Evolutionary conservation across 306 rosid species (phyloP).

Genomic region (Cajanus cajan): DNA sequence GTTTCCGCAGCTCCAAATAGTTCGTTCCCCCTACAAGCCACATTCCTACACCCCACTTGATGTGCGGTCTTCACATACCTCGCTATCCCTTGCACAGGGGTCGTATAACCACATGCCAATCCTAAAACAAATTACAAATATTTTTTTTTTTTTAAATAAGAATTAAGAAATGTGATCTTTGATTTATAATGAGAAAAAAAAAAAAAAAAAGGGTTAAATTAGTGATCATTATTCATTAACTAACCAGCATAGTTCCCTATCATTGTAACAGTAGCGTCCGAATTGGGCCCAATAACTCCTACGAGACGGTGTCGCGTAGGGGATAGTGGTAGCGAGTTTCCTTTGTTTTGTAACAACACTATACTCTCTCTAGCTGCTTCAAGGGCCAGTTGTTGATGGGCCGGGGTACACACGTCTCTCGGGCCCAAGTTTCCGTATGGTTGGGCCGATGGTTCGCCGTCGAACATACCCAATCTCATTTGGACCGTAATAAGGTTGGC

Average conservation of each 20-base stretch:
- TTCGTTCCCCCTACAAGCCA: constrained; percentile 48
- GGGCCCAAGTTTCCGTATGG: constrained; percentile 69
- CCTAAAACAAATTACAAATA: constrained; percentile 33
- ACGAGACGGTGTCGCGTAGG: constrained; percentile 43
- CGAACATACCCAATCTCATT: constrained; percentile 93
- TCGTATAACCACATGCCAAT: constrained; percentile 77
- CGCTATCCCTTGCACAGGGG: constrained; percentile 77
- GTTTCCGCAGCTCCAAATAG: constrained; percentile 54
- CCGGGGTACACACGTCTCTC: constrained; percentile 53
- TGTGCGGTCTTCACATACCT: constrained; percentile 65
- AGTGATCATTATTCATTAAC: neutral
- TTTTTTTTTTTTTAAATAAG: neutral
- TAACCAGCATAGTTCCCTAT: constrained; percentile 90
- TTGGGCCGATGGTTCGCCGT: constrained; percentile 63
- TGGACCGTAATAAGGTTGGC: constrained; percentile 69
- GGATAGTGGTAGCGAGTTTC: constrained; percentile 54
- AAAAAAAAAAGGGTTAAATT: neutral
- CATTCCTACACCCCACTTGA: constrained; percentile 56
- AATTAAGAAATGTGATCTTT: neutral
- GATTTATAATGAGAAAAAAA: neutral
- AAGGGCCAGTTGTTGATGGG: constrained; percentile 73
- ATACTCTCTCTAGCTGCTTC: constrained; percentile 86
- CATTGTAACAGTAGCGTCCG: constrained; percentile 82
- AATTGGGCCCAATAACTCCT: constrained; percentile 89
- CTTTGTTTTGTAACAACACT: constrained; percentile 60